phyloP scores from a whole-genome alignment of 2,329 filamentous ascomycete genomes.

The Paracoccidioides lutzii region DNA sequence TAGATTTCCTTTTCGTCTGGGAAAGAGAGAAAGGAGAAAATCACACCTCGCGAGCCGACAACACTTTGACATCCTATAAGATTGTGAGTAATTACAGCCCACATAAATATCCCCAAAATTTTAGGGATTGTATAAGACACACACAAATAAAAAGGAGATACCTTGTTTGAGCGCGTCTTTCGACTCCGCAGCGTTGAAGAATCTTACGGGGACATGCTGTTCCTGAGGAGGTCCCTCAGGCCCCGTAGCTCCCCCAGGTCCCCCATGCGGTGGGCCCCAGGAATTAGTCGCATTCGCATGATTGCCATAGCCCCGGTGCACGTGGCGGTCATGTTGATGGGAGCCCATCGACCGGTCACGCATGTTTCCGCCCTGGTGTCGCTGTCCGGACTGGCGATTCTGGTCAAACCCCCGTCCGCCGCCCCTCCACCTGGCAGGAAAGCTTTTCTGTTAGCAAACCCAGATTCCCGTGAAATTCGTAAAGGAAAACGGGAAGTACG shows the following conservation, averaged over 20 bases:
- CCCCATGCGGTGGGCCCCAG: constrained; percentile 15
- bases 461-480: not conserved
- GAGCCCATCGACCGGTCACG: constrained; percentile 20
- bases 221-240: constrained; percentile 17
- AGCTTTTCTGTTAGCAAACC: not conserved
- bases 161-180: constrained; percentile 31
- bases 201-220: constrained; percentile 30
- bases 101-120: not conserved
- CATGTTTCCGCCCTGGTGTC: constrained; percentile 19
- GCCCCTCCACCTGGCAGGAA: constrained; percentile 27
- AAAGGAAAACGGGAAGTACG: not conserved
- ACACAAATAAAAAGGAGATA: constrained; percentile 8
- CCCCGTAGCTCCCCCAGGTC: too few species aligned
- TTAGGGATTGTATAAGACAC: not conserved
- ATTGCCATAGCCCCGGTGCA: constrained; percentile 20
- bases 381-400: constrained; percentile 26
- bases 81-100: not conserved
- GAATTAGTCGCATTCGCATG: constrained; percentile 15
- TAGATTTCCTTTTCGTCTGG: not conserved
- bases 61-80: constrained; percentile 11
- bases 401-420: constrained; percentile 25
- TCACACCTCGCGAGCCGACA: constrained; percentile 21
- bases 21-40: not conserved
- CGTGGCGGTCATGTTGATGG: constrained; percentile 17
- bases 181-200: constrained; percentile 33